Conservation (phyloP, 441 rosid species). For the Croton setiger region DNA sequence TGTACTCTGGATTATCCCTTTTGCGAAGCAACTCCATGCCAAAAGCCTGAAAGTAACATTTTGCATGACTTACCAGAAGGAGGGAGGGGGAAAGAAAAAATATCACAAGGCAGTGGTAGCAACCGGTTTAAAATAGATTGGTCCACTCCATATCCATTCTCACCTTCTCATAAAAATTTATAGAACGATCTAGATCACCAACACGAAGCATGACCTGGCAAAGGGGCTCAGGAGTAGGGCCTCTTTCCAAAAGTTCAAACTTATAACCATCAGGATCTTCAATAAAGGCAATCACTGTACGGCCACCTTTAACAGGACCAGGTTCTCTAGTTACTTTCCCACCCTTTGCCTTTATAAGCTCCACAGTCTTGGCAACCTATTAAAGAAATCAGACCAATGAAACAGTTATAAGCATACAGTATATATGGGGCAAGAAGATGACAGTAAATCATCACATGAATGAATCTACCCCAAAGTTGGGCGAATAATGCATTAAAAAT, state of each 20-base stretch:
- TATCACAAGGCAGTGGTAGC: neutral
- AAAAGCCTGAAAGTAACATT: constrained; percentile 58
- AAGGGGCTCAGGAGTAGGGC: constrained; percentile 86
- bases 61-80: neutral
- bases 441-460: neutral
- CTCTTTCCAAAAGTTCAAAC: constrained; percentile 86
- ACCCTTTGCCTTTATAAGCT: constrained; percentile 87
- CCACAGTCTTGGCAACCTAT: constrained; percentile 77
- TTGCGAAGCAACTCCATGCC: constrained; percentile 94
- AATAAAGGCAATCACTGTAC: constrained; percentile 70
- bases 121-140: neutral
- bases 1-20: constrained; percentile 82
- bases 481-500: neutral
- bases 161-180: constrained; percentile 86
- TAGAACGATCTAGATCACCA: constrained; percentile 85
- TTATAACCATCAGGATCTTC: constrained; percentile 98
- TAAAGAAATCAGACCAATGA: constrained; percentile 8
- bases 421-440: too few species aligned
- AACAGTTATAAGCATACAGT: constrained; percentile 2
- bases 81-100: neutral
- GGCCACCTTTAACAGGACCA: constrained; percentile 91
- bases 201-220: constrained; percentile 99
- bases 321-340: constrained; percentile 90
- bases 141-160: constrained; percentile 14
- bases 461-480: neutral